Percentiles rank a stretch among this genome's conserved stretches.
Evolutionary conservation across 371 early-diverging fungal genomes (phyloP).

Genomic region (Dichotomocladium elegans): DNA sequence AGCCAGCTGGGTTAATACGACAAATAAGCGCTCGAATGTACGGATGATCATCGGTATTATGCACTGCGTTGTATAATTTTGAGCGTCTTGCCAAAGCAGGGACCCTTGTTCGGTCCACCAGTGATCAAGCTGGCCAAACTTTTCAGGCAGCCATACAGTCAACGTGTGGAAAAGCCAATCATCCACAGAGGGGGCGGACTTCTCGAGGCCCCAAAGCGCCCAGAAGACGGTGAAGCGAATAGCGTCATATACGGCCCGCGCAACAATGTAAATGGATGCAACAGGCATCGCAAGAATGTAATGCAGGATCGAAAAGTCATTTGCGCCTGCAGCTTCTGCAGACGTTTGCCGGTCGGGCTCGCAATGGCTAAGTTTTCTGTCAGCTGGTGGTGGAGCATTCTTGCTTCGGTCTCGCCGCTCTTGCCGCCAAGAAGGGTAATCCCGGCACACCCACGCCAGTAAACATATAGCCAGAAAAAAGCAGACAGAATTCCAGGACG

Average conservation of each 20-base stretch:
- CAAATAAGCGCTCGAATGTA: no score
- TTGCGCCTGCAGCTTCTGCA: not conserved
- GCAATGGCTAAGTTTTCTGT: not conserved
- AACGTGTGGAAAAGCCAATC: conserved; percentile 35
- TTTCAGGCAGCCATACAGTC: conserved; percentile 22
- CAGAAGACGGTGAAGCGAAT: not conserved
- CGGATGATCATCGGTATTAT: no score
- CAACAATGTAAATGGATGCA: conserved; percentile 25
- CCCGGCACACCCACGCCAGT: conserved; percentile 2
- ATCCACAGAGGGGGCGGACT: conserved; percentile 24
- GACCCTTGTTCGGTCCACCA: conserved; percentile 27
- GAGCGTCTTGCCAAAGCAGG: no score
- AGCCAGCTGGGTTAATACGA: no score
- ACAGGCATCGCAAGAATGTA: conserved; percentile 32
- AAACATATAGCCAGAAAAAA: no score
- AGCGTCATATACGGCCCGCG: not conserved
- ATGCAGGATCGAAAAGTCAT: conserved; percentile 17
- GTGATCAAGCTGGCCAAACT: not conserved
- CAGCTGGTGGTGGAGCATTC: not conserved
- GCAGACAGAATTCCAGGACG: no score
- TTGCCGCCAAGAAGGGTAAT: conserved; percentile 15
- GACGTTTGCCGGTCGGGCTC: not conserved
- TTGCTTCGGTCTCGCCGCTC: not conserved
- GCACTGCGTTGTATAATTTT: no score
- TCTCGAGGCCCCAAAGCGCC: conserved; percentile 22